Evolutionary conservation across 345 rosid genomes (phyloP).

Genomic region (Lenwebbia sp.): DNA sequence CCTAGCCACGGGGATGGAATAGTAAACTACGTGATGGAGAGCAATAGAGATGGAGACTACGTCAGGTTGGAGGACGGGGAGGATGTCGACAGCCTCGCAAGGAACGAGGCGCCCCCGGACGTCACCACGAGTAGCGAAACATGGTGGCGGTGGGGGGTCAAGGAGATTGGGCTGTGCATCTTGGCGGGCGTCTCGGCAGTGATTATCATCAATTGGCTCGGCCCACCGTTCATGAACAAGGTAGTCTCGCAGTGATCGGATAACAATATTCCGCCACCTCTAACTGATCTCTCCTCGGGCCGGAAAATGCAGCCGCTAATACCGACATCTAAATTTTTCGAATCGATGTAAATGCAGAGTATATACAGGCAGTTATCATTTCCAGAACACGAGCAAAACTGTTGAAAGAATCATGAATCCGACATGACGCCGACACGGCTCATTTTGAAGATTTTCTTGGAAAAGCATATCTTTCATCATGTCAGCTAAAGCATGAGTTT

Average conservation of each 20-base stretch:
- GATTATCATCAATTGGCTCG: constrained; percentile 3
- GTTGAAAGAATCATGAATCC: not conserved
- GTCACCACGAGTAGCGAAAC: not conserved
- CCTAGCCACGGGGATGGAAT: not conserved
- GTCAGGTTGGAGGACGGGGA: constrained; percentile 1
- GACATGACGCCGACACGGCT: not conserved
- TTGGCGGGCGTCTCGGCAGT: not conserved
- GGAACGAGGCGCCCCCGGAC: not conserved
- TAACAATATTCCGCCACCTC: not conserved
- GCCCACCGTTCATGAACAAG: constrained; percentile 7
- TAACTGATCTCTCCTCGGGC: not conserved
- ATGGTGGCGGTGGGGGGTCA: not conserved
- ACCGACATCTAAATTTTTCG: not conserved
- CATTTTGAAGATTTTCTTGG: not conserved
- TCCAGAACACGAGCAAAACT: not conserved
- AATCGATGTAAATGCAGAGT: not conserved
- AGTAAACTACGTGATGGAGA: not conserved
- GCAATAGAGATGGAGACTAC: not conserved
- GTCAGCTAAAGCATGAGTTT: not conserved
- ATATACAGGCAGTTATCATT: not conserved
- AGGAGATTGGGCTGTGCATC: not conserved
- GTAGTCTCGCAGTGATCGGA: not conserved
- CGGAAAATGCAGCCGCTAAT: accelerated
- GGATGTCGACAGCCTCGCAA: not conserved
- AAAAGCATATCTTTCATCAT: not conserved